phyloP scores from a whole-genome alignment of 2,329 filamentous ascomycete genomes.

The Curvularia hawaiiensis region DNA sequence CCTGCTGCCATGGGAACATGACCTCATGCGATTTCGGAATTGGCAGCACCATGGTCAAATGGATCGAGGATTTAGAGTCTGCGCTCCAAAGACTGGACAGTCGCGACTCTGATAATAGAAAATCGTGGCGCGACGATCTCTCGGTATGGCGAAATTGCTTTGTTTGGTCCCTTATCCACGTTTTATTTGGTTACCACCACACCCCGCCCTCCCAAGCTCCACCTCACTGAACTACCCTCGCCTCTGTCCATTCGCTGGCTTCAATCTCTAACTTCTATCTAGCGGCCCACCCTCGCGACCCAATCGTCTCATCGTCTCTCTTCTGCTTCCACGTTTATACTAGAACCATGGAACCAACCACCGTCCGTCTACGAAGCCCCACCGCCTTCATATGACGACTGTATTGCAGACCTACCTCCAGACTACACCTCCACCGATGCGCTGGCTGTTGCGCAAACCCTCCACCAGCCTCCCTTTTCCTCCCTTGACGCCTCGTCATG shows the following conservation, averaged over 20 bases:
- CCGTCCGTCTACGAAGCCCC: conserved; percentile 27
- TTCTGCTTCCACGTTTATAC: conserved; percentile 24
- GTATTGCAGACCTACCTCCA: conserved; percentile 50
- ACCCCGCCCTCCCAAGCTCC: conserved; percentile 17
- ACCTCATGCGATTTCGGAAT: conserved; percentile 32
- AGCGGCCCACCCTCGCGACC: conserved; percentile 34
- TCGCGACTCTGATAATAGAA: conserved; percentile 26
- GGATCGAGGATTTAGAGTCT: conserved; percentile 34
- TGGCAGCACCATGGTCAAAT: conserved; percentile 27
- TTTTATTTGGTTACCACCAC: conserved; percentile 22
- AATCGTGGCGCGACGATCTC: conserved; percentile 25
- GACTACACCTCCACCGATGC: conserved; percentile 52
- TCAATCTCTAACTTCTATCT: conserved; percentile 28
- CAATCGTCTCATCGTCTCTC: conserved; percentile 25
- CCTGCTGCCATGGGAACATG: conserved; percentile 22
- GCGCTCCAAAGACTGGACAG: conserved; percentile 40
- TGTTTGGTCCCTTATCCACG: conserved; percentile 25
- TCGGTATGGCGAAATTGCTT: conserved; percentile 43
- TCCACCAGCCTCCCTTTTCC: conserved; percentile 38
- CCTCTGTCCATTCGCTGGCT: conserved; percentile 9
- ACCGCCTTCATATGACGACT: conserved; percentile 53
- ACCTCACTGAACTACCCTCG: conserved; percentile 9
- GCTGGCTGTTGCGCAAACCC: conserved; percentile 46
- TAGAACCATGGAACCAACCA: conserved; percentile 34
- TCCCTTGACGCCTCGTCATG: conserved; percentile 41